phyloP scores from a whole-genome alignment of 1,284 basidiomycete species.

The Ganoderma meredithae region DNA sequence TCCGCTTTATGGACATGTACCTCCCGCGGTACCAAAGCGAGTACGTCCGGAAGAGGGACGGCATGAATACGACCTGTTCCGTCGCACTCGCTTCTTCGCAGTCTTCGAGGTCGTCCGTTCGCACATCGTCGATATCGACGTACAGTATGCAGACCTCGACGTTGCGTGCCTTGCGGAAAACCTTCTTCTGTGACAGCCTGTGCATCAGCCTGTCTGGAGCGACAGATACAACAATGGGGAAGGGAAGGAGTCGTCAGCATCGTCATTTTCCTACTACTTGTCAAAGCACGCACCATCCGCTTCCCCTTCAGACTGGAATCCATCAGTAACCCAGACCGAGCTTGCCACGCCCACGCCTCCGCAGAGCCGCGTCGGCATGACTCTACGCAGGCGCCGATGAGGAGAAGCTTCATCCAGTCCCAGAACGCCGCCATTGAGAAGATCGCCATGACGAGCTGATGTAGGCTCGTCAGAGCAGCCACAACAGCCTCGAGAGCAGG shows the following conservation, averaged over 20 bases:
- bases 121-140: constrained; percentile 11
- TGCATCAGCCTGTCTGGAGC: constrained; percentile 30
- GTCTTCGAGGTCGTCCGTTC: constrained; percentile 17
- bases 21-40: constrained; percentile 57
- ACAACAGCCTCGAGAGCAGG: neutral
- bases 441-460: constrained; percentile 51
- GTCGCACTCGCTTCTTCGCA: constrained; percentile 33
- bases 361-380: constrained; percentile 55
- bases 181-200: constrained; percentile 22
- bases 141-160: constrained; percentile 23
- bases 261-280: neutral
- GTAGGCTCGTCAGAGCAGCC: constrained; percentile 29
- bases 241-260: neutral
- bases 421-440: constrained; percentile 55
- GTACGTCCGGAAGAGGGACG: constrained; percentile 52
- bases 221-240: neutral
- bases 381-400: constrained; percentile 69
- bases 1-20: constrained; percentile 54
- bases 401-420: constrained; percentile 70
- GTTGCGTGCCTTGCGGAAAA: constrained; percentile 23
- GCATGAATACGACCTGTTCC: constrained; percentile 55
- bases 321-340: constrained; percentile 68
- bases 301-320: constrained; percentile 64
- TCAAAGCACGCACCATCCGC: constrained; percentile 59
- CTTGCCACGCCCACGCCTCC: constrained; percentile 51